phyloP scores from a whole-genome alignment of 192 early-diverging fungal genomes.

The Coemansia sp. region DNA sequence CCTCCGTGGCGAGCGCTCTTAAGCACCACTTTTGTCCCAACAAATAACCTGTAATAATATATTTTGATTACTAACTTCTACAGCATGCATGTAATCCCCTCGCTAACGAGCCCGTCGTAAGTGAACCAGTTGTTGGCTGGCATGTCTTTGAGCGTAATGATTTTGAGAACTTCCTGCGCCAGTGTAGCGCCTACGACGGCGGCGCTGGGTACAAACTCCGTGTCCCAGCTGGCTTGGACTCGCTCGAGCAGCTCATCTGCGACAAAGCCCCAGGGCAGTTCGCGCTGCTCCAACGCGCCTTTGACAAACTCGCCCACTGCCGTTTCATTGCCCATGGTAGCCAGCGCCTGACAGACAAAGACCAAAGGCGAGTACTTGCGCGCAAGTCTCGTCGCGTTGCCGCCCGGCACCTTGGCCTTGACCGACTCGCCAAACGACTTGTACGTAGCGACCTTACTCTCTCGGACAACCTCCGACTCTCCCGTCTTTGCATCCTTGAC shows the following conservation, averaged over 20 bases:
- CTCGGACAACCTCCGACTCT: neutral
- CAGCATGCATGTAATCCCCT: constrained; percentile 24
- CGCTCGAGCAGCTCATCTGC: constrained; percentile 17
- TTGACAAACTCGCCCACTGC: constrained; percentile 7
- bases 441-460: constrained; percentile 9
- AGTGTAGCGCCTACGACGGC: constrained; percentile 87
- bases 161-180: constrained; percentile 88
- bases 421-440: constrained; percentile 18
- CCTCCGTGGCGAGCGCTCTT: constrained; percentile 89
- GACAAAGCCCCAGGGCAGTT: constrained; percentile 22
- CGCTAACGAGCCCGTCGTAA: constrained; percentile 64
- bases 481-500: neutral
- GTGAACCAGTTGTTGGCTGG: constrained; percentile 83
- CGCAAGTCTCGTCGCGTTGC: constrained; percentile 8
- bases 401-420: neutral
- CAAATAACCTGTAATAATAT: constrained; percentile 3
- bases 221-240: constrained; percentile 34
- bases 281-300: constrained; percentile 9
- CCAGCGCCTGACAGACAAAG: constrained; percentile 30
- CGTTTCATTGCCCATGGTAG: neutral
- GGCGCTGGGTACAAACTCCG: constrained; percentile 76
- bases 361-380: constrained; percentile 42
- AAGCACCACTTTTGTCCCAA: constrained; percentile 22
- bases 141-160: constrained; percentile 73
- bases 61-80: constrained; percentile 4